Evolutionary conservation across 2,329 filamentous ascomycete species (phyloP).

Genomic region (Ophiostoma pallidulum): DNA sequence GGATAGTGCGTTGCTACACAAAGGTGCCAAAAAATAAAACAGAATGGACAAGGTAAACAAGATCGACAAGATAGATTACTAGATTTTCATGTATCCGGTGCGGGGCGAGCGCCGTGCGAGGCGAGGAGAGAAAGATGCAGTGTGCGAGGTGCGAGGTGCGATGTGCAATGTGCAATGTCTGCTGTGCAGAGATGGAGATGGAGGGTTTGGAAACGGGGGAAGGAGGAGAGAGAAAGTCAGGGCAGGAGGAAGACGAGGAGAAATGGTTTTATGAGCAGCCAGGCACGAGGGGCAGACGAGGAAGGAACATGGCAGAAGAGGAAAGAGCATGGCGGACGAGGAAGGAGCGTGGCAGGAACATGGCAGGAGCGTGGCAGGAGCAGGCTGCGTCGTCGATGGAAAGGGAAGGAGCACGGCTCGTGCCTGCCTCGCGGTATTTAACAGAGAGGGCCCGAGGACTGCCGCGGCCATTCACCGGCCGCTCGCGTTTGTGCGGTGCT

Average conservation of each 20-base stretch:
- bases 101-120: no score
- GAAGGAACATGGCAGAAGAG: neutral
- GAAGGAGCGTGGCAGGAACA: neutral
- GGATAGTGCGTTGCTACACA: no score
- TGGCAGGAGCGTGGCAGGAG: neutral
- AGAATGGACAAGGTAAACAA: no score
- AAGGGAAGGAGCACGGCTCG: slow-evolving; percentile 3
- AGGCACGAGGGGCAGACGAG: no score
- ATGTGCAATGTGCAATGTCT: no score
- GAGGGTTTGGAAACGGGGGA: neutral
- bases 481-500: neutral
- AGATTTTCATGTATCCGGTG: no score
- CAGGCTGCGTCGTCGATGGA: neutral
- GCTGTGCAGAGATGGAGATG: no score
- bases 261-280: no score
- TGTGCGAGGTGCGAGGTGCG: no score
- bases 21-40: no score
- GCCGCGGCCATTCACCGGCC: slow-evolving; percentile 1
- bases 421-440: slow-evolving; percentile 1
- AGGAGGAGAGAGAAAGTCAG: neutral
- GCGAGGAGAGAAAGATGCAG: neutral
- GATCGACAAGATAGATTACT: no score
- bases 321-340: neutral
- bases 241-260: no score
- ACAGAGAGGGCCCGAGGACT: neutral